phyloP scores from a whole-genome alignment of 225 moss, liverwort and hornwort species.

The Pleurozium schreberi region DNA sequence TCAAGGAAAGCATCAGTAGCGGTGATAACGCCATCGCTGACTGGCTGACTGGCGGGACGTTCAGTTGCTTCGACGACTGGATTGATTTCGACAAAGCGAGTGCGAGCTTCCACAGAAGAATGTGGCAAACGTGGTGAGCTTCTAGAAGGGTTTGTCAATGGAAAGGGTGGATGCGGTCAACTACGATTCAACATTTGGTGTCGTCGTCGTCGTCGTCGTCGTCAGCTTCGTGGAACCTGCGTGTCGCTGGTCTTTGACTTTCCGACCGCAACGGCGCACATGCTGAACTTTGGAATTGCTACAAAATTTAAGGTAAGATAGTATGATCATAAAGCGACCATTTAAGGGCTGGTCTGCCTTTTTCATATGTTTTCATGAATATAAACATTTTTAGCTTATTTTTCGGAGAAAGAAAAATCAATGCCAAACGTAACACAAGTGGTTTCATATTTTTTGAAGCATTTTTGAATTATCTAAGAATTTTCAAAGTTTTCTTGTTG shows the following conservation, averaged over 20 bases:
- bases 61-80: background rate
- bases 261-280: background rate
- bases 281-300: no score
- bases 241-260: background rate
- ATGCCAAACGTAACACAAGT: no score
- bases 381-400: no score
- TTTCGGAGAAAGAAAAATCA: no score
- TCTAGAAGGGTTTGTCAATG: background rate
- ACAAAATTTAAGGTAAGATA: no score
- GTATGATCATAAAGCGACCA: no score
- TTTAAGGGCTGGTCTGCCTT: no score
- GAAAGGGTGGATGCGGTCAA: background rate
- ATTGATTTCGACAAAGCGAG: background rate
- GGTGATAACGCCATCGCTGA: background rate
- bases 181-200: background rate
- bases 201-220: background rate
- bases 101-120: background rate
- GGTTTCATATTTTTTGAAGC: no score
- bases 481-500: no score
- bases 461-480: no score
- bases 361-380: no score
- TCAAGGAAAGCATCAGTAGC: background rate
- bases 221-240: background rate
- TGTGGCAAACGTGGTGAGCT: background rate
- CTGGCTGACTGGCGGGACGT: background rate